Evolutionary conservation across 164 flowering plant species (phyloP).

Genomic region (Stephania yunnanensis): DNA sequence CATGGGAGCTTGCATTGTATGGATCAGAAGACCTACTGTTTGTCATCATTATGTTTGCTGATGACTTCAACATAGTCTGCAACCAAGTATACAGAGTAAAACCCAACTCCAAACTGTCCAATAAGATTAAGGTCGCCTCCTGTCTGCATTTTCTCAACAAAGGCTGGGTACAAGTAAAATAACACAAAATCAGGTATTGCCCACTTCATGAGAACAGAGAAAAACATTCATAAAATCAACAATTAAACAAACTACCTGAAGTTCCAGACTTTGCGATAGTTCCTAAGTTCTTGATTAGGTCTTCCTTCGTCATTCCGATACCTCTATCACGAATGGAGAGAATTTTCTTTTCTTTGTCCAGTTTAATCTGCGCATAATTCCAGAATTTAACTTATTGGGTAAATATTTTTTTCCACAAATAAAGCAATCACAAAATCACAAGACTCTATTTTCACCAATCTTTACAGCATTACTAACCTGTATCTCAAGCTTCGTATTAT

Average conservation of each 20-base stretch:
- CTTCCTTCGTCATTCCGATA: slow-evolving; percentile 98
- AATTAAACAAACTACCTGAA: slow-evolving; percentile 47
- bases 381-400: background rate
- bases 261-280: slow-evolving; percentile 99
- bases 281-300: slow-evolving; percentile 92
- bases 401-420: background rate
- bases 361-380: slow-evolving; percentile 59
- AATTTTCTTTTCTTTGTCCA: slow-evolving; percentile 89
- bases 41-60: slow-evolving; percentile 96
- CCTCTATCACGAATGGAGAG: slow-evolving; percentile 94
- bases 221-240: background rate
- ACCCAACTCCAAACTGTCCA: slow-evolving; percentile 99
- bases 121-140: slow-evolving; percentile 93
- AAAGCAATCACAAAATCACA: background rate
- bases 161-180: slow-evolving; percentile 46
- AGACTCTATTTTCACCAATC: background rate
- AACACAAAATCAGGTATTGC: background rate
- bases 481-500: slow-evolving; percentile 80
- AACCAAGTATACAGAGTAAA: slow-evolving; percentile 95
- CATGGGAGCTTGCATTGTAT: too few relatives aligned
- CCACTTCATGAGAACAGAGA: background rate
- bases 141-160: slow-evolving; percentile 91
- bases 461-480: slow-evolving; percentile 49
- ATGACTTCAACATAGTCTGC: slow-evolving; percentile 97
- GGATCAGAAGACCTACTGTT: slow-evolving; percentile 54